Conservation (phyloP, 1,284 basidiomycete species). For the Neolentinus lepideus region DNA sequence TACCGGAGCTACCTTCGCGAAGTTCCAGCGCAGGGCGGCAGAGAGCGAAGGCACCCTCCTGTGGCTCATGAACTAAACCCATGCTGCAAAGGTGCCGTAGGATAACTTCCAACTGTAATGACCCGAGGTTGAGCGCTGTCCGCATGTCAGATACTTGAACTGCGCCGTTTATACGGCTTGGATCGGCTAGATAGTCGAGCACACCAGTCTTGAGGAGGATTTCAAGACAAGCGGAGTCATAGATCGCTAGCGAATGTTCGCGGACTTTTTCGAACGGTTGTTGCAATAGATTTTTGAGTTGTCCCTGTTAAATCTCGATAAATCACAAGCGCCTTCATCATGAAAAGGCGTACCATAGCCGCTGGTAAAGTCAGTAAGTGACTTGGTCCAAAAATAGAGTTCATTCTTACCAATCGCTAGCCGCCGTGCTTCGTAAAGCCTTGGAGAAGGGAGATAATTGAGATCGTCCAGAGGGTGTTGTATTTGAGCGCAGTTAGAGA, state of each 20-base stretch:
- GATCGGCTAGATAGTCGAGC: slow-evolving; percentile 13
- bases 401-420: slow-evolving; percentile 13
- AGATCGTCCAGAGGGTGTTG: slow-evolving; percentile 18
- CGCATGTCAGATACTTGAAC: slow-evolving; percentile 13
- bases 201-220: slow-evolving; percentile 16
- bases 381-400: neutral
- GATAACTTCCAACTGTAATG: slow-evolving; percentile 12
- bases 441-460: slow-evolving; percentile 9
- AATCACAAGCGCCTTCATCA: too few species aligned
- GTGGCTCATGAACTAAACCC: slow-evolving; percentile 18
- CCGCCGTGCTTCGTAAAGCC: slow-evolving; percentile 15
- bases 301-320: slow-evolving; percentile 8
- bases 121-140: slow-evolving; percentile 13
- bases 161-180: slow-evolving; percentile 4
- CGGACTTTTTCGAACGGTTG: slow-evolving; percentile 17
- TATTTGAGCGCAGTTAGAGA: neutral
- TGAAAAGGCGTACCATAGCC: too few species aligned
- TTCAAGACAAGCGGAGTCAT: slow-evolving; percentile 18
- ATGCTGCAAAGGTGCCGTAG: slow-evolving; percentile 16
- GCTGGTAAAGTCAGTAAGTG: too few species aligned
- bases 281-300: slow-evolving; percentile 16
- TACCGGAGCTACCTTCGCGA: slow-evolving; percentile 12
- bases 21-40: slow-evolving; percentile 18
- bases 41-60: slow-evolving; percentile 14
- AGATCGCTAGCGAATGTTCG: slow-evolving; percentile 13